phyloP scores from a whole-genome alignment of 495 filamentous ascomycete genomes.

The Talaromyces ruber region DNA sequence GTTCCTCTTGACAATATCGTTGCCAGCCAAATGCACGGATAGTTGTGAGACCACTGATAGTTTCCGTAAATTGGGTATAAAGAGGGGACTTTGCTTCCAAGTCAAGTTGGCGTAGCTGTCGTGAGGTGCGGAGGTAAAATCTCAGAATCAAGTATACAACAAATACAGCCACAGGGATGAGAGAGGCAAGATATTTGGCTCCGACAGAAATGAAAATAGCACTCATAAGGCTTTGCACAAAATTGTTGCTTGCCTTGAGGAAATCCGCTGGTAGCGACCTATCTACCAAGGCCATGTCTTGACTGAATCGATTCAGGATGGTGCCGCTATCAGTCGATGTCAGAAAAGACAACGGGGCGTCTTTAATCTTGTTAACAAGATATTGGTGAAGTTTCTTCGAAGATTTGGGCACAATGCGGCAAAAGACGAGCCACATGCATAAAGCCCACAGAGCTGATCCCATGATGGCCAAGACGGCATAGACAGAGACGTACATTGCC shows the following conservation, averaged over 20 bases:
- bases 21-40: constrained; percentile 64
- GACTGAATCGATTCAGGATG: background rate
- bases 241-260: constrained; percentile 15
- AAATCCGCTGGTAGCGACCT: background rate
- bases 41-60: constrained; percentile 54
- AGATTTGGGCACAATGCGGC: constrained; percentile 13
- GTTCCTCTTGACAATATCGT: constrained; percentile 45
- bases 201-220: constrained; percentile 18
- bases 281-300: background rate
- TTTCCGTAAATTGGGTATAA: constrained; percentile 61
- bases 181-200: constrained; percentile 37
- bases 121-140: constrained; percentile 54
- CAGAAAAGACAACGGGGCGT: background rate
- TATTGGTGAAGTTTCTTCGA: constrained; percentile 12
- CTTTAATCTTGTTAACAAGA: background rate
- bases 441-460: constrained; percentile 60
- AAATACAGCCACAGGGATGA: constrained; percentile 38
- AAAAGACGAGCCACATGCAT: constrained; percentile 10
- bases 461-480: background rate
- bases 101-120: constrained; percentile 50
- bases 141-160: constrained; percentile 47
- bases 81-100: constrained; percentile 51
- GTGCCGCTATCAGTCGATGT: constrained; percentile 3
- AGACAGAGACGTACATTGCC: background rate
- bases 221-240: background rate